phyloP scores from a whole-genome alignment of 2,329 filamentous ascomycete genomes.

The Aspergillus tanneri region DNA sequence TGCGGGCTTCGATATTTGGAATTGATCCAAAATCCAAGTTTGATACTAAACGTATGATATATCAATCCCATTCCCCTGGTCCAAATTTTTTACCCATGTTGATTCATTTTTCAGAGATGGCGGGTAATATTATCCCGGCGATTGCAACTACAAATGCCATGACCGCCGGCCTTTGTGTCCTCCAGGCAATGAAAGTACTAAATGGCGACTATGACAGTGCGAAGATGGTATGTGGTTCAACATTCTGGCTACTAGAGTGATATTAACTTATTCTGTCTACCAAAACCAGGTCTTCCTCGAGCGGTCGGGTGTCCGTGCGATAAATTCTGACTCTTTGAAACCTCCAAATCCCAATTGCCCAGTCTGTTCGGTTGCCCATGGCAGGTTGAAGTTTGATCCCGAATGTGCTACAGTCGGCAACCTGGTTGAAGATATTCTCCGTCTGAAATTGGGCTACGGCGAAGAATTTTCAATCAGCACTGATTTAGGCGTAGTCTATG shows the following conservation, averaged over 20 bases:
- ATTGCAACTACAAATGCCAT: constrained; percentile 98
- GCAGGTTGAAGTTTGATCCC: constrained; percentile 66
- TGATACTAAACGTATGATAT: constrained; percentile 72
- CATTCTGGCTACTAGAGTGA: constrained; percentile 9
- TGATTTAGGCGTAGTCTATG: constrained; percentile 77
- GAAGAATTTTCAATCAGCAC: constrained; percentile 78
- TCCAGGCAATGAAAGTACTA: constrained; percentile 90
- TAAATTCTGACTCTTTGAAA: constrained; percentile 56
- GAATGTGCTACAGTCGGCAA: constrained; percentile 72
- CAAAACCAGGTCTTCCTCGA: constrained; percentile 74
- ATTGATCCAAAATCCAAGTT: constrained; percentile 89
- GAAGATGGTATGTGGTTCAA: constrained; percentile 61
- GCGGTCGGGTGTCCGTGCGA: constrained; percentile 58
- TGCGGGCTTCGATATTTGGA: constrained; percentile 83
- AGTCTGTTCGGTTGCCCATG: constrained; percentile 74
- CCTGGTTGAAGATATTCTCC: constrained; percentile 73
- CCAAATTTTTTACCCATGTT: constrained; percentile 4
- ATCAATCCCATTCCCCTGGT: too few relatives aligned
- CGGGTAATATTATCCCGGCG: constrained; percentile 96
- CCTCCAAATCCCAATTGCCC: constrained; percentile 78
- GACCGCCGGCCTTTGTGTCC: constrained; percentile 84
- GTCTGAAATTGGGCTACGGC: constrained; percentile 69
- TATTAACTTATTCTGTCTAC: not conserved
- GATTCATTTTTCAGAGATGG: constrained; percentile 71
- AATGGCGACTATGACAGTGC: constrained; percentile 67